Conservation (phyloP, 352 stramenopile species). For the Phytophthora ramorum region DNA sequence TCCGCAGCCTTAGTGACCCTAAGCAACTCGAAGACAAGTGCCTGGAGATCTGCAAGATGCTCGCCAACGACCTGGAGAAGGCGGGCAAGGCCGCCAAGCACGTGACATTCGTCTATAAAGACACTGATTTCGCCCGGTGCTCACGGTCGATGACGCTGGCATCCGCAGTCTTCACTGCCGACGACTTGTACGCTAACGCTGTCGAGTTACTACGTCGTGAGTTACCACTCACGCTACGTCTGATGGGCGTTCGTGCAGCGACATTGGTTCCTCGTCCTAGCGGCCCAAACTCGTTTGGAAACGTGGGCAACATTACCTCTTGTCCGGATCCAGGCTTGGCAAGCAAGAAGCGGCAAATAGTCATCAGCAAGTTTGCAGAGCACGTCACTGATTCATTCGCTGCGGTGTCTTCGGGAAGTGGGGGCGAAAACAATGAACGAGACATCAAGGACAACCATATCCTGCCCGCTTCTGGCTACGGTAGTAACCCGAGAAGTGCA, state of each 20-base stretch:
- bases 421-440: constrained; percentile 5
- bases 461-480: constrained; percentile 4
- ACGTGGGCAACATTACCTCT: constrained; percentile 10
- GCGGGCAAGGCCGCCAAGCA: constrained; percentile 53
- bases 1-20: constrained; percentile 51
- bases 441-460: neutral
- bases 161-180: constrained; percentile 44
- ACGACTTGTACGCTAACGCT: constrained; percentile 54
- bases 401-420: constrained; percentile 1
- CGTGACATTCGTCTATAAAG: constrained; percentile 80
- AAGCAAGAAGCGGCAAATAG: constrained; percentile 50
- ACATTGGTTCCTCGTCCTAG: constrained; percentile 42
- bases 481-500: constrained; percentile 3
- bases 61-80: constrained; percentile 63
- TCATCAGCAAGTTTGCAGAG: constrained; percentile 54
- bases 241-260: constrained; percentile 72
- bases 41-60: constrained; percentile 60
- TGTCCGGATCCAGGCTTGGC: constrained; percentile 6
- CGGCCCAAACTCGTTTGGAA: constrained; percentile 16
- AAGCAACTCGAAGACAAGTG: constrained; percentile 67
- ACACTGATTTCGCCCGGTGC: constrained; percentile 64
- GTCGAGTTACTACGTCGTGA: constrained; percentile 67
- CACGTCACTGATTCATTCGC: constrained; percentile 14
- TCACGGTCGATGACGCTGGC: constrained; percentile 59
- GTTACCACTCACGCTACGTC: constrained; percentile 66